phyloP scores from a whole-genome alignment of 2,329 filamentous ascomycete species.

The Lithohypha guttulata region DNA sequence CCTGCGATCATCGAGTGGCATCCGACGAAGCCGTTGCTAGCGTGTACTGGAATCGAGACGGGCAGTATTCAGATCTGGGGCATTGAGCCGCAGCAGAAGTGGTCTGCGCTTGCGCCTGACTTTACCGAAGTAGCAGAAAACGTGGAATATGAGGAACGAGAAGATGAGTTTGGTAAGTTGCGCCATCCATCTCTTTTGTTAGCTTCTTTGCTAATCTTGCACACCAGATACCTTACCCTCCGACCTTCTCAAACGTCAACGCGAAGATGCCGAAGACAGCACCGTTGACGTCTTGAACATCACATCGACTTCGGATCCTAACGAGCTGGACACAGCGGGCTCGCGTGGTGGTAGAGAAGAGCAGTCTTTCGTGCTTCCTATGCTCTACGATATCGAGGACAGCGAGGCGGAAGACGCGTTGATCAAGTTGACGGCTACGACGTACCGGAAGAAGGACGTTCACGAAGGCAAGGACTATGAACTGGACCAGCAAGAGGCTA shows the following conservation, averaged over 20 bases:
- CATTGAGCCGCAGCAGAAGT: slow-evolving; percentile 86
- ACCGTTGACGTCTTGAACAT: slow-evolving; percentile 84
- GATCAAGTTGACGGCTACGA: slow-evolving; percentile 58
- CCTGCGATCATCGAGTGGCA: slow-evolving; percentile 97
- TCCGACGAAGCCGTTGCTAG: slow-evolving; percentile 70
- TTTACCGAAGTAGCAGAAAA: slow-evolving; percentile 98
- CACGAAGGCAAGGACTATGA: slow-evolving; percentile 61
- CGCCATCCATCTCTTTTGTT: not conserved
- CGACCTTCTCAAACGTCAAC: slow-evolving; percentile 37
- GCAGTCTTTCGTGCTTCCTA: slow-evolving; percentile 74
- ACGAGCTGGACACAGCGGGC: not conserved
- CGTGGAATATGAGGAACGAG: slow-evolving; percentile 85
- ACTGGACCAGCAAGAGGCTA: slow-evolving; percentile 40
- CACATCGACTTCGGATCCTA: slow-evolving; percentile 62
- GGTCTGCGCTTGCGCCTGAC: slow-evolving; percentile 92
- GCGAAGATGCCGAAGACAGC: slow-evolving; percentile 52
- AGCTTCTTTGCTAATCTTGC: not conserved
- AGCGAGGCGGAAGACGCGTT: slow-evolving; percentile 93
- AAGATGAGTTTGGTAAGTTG: slow-evolving; percentile 98
- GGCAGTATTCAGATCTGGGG: slow-evolving; percentile 95
- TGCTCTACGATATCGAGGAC: slow-evolving; percentile 83
- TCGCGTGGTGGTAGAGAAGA: slow-evolving; percentile 37
- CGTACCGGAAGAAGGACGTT: slow-evolving; percentile 76
- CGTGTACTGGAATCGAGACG: slow-evolving; percentile 83
- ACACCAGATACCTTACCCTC: slow-evolving; percentile 1